These are phyloP conservation scores for Alternaria alternata DNA, from an alignment of 2,329 filamentous ascomycete species.

Conservation along the genomic window DNA sequence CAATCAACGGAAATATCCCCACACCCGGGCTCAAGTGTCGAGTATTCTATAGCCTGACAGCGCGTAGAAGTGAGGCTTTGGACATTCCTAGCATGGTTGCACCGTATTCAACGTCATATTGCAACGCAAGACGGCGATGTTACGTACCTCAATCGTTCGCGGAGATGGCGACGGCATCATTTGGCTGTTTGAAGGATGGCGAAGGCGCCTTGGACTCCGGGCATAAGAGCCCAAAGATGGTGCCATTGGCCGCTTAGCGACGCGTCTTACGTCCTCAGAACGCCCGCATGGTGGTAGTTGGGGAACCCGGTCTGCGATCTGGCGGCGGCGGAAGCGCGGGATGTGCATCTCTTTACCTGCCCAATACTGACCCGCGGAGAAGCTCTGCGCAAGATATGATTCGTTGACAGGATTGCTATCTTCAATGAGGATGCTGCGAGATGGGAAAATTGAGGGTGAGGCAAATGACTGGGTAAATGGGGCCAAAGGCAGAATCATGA, in stretches of 20 bases:
- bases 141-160: constrained; percentile 8
- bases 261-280: constrained; percentile 6
- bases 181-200: neutral
- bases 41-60: constrained; percentile 3
- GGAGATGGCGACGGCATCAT: constrained; percentile 9
- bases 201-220: neutral
- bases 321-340: constrained; percentile 16
- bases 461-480: neutral
- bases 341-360: constrained; percentile 17
- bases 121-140: constrained; percentile 10
- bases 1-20: constrained; percentile 2
- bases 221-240: constrained; percentile 3
- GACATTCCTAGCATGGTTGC: constrained; percentile 14
- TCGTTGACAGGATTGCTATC: constrained; percentile 1
- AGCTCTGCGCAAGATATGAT: constrained; percentile 1
- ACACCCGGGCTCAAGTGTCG: neutral
- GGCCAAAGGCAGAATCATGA: neutral
- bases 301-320: constrained; percentile 23
- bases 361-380: constrained; percentile 18
- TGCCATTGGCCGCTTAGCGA: constrained; percentile 19
- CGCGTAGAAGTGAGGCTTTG: constrained; percentile 23
- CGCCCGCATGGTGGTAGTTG: constrained; percentile 10
- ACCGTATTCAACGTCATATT: constrained; percentile 9
- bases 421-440: neutral
- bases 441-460: neutral